Percentiles rank a stretch among this genome's conserved stretches.
Conservation (phyloP, 768 basidiomycete genomes). For the Nevesoporus exiguus region DNA sequence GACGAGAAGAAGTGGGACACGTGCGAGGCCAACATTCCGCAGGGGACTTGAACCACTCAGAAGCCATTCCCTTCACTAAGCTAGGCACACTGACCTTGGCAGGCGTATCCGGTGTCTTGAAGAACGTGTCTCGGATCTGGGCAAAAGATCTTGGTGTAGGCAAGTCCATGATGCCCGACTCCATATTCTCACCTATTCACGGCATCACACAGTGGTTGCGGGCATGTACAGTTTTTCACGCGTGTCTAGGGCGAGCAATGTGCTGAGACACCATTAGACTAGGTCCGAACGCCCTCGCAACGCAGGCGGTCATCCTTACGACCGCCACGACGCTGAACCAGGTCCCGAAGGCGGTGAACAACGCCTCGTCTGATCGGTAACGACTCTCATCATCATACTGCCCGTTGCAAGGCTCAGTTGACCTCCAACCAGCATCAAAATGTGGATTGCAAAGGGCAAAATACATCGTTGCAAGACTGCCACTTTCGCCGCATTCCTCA, state of each 20-base stretch:
- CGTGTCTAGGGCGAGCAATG: background rate
- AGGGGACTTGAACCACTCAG: background rate
- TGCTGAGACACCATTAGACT: conserved; percentile 12
- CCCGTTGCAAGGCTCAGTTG: background rate
- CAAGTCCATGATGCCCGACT: background rate
- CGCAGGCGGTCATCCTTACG: conserved; percentile 25
- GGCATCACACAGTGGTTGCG: conserved; percentile 13
- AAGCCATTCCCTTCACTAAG: conserved; percentile 7
- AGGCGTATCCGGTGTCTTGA: conserved; percentile 17
- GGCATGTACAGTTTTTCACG: conserved; percentile 19
- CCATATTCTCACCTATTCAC: background rate
- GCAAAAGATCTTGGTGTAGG: conserved; percentile 28
- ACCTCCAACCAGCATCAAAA: conserved; percentile 13
- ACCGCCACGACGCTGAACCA: conserved; percentile 24
- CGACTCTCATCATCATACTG: background rate
- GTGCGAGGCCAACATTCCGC: conserved; percentile 9
- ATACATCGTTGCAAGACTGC: conserved; percentile 17
- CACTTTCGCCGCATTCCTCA: conserved; percentile 13
- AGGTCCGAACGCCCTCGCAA: conserved; percentile 22
- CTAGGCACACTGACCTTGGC: conserved; percentile 15
- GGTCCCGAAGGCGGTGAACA: conserved; percentile 18
- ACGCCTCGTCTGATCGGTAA: conserved; percentile 28
- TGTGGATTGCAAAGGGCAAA: conserved; percentile 21
- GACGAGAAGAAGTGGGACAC: conserved; percentile 16
- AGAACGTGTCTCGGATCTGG: conserved; percentile 28